Evolutionary conservation across 768 basidiomycete genomes (phyloP).

Genomic region (Rhodosporidiobolus sp.): DNA sequence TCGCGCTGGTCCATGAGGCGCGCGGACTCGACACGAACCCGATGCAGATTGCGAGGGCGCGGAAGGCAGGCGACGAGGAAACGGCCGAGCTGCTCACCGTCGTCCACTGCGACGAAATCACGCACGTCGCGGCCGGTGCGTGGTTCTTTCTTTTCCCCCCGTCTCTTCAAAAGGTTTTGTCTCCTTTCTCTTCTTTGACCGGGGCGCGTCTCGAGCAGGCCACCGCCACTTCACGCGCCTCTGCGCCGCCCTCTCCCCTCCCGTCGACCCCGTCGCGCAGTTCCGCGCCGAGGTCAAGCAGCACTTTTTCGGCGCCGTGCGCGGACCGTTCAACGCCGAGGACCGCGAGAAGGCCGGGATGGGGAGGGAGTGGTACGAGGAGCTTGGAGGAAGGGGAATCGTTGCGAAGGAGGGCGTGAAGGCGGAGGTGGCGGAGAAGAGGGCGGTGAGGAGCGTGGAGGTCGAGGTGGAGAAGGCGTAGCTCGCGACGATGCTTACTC

Average conservation of each 20-base stretch:
- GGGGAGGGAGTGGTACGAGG: slow-evolving; percentile 68
- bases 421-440: not conserved
- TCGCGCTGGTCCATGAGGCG: slow-evolving; percentile 81
- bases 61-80: slow-evolving; percentile 62
- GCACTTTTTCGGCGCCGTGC: slow-evolving; percentile 69
- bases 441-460: not conserved
- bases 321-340: slow-evolving; percentile 76
- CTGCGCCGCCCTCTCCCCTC: slow-evolving; percentile 35
- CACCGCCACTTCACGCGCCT: slow-evolving; percentile 25
- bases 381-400: slow-evolving; percentile 59
- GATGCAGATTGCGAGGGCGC: slow-evolving; percentile 68
- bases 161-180: too few relatives aligned
- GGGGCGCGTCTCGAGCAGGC: not conserved
- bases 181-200: not conserved
- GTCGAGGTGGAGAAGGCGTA: not conserved
- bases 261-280: slow-evolving; percentile 59
- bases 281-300: slow-evolving; percentile 68
- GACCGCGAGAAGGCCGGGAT: slow-evolving; percentile 72
- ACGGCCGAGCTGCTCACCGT: slow-evolving; percentile 68
- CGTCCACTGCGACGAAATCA: slow-evolving; percentile 74
- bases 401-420: not conserved
- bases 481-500: not conserved
- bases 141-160: not conserved
- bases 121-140: slow-evolving; percentile 65
- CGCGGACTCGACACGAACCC: slow-evolving; percentile 81